Conservation (phyloP, 2,329 filamentous ascomycete genomes). For the Epichloe amarillans region DNA sequence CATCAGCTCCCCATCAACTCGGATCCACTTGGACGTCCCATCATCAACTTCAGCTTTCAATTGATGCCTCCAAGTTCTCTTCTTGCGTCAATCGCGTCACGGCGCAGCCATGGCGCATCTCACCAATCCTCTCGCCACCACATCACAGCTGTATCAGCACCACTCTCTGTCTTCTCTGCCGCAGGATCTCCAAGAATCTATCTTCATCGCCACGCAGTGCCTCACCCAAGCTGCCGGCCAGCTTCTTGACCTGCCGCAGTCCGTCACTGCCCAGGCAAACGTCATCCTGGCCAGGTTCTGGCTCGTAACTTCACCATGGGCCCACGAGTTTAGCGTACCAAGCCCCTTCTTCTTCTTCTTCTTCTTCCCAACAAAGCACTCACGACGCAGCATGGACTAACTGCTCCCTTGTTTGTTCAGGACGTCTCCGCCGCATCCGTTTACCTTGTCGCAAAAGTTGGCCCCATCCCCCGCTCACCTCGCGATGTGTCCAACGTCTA, state of each 20-base stretch:
- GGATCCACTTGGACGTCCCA: neutral
- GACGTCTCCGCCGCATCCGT: conserved; percentile 70
- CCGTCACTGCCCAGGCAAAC: conserved; percentile 73
- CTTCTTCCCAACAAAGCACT: neutral
- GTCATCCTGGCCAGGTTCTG: conserved; percentile 74
- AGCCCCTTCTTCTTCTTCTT: neutral
- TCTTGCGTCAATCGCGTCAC: neutral
- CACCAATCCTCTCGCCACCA: conserved; percentile 57
- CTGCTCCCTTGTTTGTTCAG: conserved; percentile 26
- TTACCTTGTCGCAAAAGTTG: conserved; percentile 74
- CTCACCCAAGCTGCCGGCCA: conserved; percentile 69
- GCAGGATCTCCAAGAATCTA: conserved; percentile 53
- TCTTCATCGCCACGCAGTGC: conserved; percentile 58
- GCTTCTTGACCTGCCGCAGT: conserved; percentile 72
- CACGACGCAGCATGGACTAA: neutral
- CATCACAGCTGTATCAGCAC: conserved; percentile 52
- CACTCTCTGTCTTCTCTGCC: conserved; percentile 46
- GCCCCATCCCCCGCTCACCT: conserved; percentile 55
- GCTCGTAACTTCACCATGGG: conserved; percentile 44
- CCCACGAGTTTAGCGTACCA: conserved; percentile 42
- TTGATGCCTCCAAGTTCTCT: neutral
- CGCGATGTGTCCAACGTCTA: conserved; percentile 79
- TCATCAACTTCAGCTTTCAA: neutral
- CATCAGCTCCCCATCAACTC: neutral
- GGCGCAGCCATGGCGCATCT: conserved; percentile 41